Percentiles rank a stretch among this genome's conserved stretches.
Evolutionary conservation across 768 basidiomycete genomes (phyloP).

Genomic region (Phylloporus scabripes): DNA sequence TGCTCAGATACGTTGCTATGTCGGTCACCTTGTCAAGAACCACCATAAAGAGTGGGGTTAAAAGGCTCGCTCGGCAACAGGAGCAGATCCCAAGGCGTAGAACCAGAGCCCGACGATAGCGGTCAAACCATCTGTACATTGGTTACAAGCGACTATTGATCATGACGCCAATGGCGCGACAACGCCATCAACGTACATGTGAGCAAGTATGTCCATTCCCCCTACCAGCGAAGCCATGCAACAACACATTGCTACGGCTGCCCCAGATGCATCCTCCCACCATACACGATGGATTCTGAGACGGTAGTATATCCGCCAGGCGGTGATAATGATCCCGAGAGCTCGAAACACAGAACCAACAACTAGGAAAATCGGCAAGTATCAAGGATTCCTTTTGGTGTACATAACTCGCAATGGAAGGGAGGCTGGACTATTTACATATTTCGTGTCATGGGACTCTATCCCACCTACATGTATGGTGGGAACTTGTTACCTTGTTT

Average conservation of each 20-base stretch:
- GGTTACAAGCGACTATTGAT: no score
- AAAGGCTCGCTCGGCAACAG: conserved; percentile 1
- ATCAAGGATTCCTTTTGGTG: neutral
- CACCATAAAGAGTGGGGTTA: neutral
- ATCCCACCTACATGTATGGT: no score
- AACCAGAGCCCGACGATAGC: conserved; percentile 5
- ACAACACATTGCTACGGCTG: neutral
- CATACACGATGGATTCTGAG: neutral
- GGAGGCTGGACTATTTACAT: no score
- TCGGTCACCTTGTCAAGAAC: neutral
- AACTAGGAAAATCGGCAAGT: neutral
- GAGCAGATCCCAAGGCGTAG: conserved; percentile 3
- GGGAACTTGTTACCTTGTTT: conserved; percentile 38
- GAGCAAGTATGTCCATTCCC: neutral
- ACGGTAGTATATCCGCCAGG: neutral
- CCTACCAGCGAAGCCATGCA: neutral
- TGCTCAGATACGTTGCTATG: conserved; percentile 9
- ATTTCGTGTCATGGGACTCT: no score
- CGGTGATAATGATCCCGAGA: neutral
- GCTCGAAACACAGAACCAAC: neutral
- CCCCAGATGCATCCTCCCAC: neutral
- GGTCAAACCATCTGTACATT: neutral
- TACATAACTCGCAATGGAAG: neutral
- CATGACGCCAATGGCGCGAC: neutral
- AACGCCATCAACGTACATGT: neutral